These are phyloP conservation scores for Suillus ampliporus DNA, from an alignment of 768 basidiomycete genomes.

Conservation along the genomic window DNA sequence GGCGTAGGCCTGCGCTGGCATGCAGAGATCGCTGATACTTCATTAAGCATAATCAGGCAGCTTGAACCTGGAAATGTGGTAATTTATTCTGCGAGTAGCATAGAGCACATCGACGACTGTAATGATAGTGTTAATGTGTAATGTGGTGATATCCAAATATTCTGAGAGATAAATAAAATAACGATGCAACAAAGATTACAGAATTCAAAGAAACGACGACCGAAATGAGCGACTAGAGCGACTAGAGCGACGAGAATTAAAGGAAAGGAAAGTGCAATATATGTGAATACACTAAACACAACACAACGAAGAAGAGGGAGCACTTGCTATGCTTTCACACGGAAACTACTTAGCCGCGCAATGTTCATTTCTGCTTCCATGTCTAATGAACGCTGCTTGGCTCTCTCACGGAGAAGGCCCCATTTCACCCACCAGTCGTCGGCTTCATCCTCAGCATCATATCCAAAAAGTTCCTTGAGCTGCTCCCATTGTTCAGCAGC, in stretches of 20 bases:
- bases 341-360: conserved; percentile 6
- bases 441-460: conserved; percentile 60
- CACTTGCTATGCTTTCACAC: background rate
- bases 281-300: background rate
- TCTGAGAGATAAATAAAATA: background rate
- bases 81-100: background rate
- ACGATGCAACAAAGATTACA: background rate
- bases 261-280: conserved; percentile 5
- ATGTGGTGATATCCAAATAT: background rate
- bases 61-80: background rate
- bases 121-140: background rate
- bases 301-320: background rate
- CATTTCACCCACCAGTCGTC: conserved; percentile 72
- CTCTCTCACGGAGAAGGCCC: conserved; percentile 51
- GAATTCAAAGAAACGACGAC: background rate
- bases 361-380: conserved; percentile 22
- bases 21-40: background rate
- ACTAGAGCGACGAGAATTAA: conserved; percentile 3
- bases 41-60: background rate
- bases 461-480: conserved; percentile 53
- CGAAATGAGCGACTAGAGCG: background rate
- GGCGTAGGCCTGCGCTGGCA: too few species aligned
- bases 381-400: conserved; percentile 29
- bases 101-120: background rate
- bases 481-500: conserved; percentile 51